Base-by-base conservation (phyloP, 345 rosid genomes). In the Eucalyptus cloeziana region DNA sequence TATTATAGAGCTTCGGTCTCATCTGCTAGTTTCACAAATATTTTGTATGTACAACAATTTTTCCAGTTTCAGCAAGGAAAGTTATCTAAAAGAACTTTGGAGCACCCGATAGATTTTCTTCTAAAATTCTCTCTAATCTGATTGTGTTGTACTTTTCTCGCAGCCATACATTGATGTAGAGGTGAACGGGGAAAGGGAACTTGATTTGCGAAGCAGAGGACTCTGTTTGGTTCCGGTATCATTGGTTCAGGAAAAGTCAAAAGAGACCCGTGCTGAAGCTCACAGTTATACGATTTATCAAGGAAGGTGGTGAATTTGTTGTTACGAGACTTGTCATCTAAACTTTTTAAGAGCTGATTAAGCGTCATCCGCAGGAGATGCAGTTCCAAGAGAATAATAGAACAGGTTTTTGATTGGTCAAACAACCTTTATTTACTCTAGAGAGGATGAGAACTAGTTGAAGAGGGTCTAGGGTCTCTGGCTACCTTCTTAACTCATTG, bases 141-240 rank as follows among this genome's bases (percentile, higher is more conserved):
- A 37, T 76, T 37, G 25, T 10, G 47, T 76, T 25, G 3, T 21
- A 22, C 83, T 76, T 76, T 76, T 19, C 83, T 76, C 1, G 44
- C 69, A 86, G 87, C 47, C 49, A 19, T 86, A 31, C 64, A 44
- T 86, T 86, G 30, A 37, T 37, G 5, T 37, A 17, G 67, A 93
- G 95, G 93, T 91, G 86, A 71, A 24, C 12, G 90, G 89, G 87
- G 91, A 33, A 45, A 62, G 89, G 60, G 40, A 87, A 67, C 24
- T 44, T 51, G 94, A 92, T 88, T 90, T 94, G 31, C 88, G 91
- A 89, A 92, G 92, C 89, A 89, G 92, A 91, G 97, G 95, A 11
- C 91, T 95, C 40, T 95, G 97, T 90, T 92, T 95, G 92, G 92
- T 94, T 89, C 95, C 97, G 10, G 54, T 90, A 44, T 91, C 95